phyloP scores from a whole-genome alignment of 371 early-diverging fungal species.

The Paraphysoderma sedebokerense region DNA sequence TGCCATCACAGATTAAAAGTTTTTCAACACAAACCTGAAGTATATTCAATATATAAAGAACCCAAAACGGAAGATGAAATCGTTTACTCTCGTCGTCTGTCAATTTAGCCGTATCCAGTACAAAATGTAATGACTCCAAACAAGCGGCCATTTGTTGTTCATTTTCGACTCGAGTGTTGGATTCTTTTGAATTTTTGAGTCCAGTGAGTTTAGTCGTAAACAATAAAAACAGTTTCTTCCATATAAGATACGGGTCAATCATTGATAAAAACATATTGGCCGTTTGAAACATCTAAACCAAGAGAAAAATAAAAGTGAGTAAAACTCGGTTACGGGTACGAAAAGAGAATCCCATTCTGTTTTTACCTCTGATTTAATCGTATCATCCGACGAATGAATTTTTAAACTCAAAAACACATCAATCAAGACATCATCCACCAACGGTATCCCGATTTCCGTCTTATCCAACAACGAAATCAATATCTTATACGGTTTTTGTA shows the following conservation, averaged over 20 bases:
- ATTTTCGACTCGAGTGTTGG: too few relatives aligned
- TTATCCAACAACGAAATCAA: conserved; percentile 74
- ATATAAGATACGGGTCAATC: conserved; percentile 64
- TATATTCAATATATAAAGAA: too few relatives aligned
- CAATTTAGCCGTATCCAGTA: conserved; percentile 43
- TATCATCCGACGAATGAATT: conserved; percentile 19
- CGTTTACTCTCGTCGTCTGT: conserved; percentile 63
- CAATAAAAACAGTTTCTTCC: conserved; percentile 46
- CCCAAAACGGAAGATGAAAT: conserved; percentile 67
- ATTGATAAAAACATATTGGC: conserved; percentile 76
- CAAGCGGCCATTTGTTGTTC: too few relatives aligned
- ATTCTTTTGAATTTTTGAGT: too few relatives aligned
- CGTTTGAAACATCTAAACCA: conserved; percentile 42
- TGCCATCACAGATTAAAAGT: too few relatives aligned
- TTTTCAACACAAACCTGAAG: too few relatives aligned
- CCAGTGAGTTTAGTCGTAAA: too few relatives aligned
- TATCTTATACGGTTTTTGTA: conserved; percentile 61
- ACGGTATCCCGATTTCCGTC: conserved; percentile 57
- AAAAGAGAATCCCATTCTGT: not conserved
- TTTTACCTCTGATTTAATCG: conserved; percentile 25
- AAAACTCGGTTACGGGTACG: not conserved
- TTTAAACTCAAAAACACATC: conserved; percentile 49
- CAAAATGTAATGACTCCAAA: conserved; percentile 43
- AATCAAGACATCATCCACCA: conserved; percentile 50
- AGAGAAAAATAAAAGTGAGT: conserved; percentile 1